A percentile compares a stretch with the other conserved stretches of the same genome.
Evolutionary conservation across 768 basidiomycete species (phyloP).

Genomic region (Pleurotus citrinopileatus): DNA sequence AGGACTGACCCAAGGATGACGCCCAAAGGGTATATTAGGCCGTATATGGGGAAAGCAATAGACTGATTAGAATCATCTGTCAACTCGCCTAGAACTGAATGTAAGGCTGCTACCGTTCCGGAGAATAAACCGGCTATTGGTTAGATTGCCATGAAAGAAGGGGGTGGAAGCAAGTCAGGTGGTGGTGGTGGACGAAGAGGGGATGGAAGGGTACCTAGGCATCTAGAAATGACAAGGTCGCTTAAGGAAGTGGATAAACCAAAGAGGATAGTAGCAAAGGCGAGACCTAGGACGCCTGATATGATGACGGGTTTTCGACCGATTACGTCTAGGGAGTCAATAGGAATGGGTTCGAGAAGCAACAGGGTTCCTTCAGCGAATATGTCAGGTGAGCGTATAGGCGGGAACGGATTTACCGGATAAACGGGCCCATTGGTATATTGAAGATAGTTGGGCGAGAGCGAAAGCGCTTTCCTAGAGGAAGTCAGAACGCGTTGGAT

Average conservation of each 20-base stretch:
- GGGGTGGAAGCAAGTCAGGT: background rate
- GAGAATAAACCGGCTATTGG: conserved; percentile 62
- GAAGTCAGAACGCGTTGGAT: background rate
- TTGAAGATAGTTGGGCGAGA: conserved; percentile 51
- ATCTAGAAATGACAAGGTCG: conserved; percentile 43
- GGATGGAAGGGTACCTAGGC: conserved; percentile 35
- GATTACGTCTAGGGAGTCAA: conserved; percentile 22
- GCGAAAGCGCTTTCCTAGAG: conserved; percentile 59
- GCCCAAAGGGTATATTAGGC: conserved; percentile 56
- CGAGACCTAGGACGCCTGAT: conserved; percentile 44
- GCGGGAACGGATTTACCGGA: conserved; percentile 42
- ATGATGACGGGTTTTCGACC: conserved; percentile 65
- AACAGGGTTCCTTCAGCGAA: too few species aligned
- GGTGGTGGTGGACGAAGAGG: too few species aligned
- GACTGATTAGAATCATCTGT: conserved; percentile 59
- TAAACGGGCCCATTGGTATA: conserved; percentile 58
- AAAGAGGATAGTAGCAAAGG: conserved; percentile 46
- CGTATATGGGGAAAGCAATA: conserved; percentile 52
- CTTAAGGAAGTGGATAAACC: conserved; percentile 53
- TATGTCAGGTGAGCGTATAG: too few species aligned
- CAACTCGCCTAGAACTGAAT: conserved; percentile 58
- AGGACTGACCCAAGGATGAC: conserved; percentile 48
- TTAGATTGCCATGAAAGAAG: too few species aligned
- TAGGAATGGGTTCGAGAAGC: conserved; percentile 31
- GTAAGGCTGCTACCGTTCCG: conserved; percentile 60